These are phyloP conservation scores for Fraxinus greggii DNA, from an alignment of 305 asterid genomes.

Conservation along the genomic window DNA sequence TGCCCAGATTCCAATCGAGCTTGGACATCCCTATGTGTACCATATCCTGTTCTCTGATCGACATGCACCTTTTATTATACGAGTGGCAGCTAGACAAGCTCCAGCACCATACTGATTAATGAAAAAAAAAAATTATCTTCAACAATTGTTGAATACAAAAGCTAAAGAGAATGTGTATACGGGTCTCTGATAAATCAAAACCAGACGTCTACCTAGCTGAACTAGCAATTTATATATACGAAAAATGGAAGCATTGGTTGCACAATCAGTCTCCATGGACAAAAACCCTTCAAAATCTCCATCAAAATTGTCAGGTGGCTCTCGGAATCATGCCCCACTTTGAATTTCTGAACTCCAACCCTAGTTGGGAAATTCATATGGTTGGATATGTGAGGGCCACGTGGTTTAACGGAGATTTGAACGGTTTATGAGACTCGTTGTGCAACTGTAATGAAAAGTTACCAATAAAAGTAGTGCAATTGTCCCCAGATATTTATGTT, in stretches of 20 bases:
- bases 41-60: constrained; percentile 40
- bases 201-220: neutral
- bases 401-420: neutral
- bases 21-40: constrained; percentile 71
- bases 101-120: constrained; percentile 46
- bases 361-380: neutral
- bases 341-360: neutral
- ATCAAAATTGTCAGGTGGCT: neutral
- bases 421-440: neutral
- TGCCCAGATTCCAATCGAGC: constrained; percentile 58
- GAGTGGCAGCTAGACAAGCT: constrained; percentile 46
- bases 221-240: neutral
- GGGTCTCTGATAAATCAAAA: neutral
- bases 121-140: neutral
- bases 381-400: neutral
- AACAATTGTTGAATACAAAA: neutral
- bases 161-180: neutral
- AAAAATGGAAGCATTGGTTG: neutral
- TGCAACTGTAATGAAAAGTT: neutral
- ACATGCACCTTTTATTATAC: constrained; percentile 37
- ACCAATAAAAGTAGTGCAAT: neutral
- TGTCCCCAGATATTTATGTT: neutral
- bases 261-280: neutral
- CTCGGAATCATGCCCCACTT: neutral
- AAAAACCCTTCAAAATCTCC: neutral